Conservation (phyloP, 2,329 filamentous ascomycete genomes). For the Ophiostoma australiae region DNA sequence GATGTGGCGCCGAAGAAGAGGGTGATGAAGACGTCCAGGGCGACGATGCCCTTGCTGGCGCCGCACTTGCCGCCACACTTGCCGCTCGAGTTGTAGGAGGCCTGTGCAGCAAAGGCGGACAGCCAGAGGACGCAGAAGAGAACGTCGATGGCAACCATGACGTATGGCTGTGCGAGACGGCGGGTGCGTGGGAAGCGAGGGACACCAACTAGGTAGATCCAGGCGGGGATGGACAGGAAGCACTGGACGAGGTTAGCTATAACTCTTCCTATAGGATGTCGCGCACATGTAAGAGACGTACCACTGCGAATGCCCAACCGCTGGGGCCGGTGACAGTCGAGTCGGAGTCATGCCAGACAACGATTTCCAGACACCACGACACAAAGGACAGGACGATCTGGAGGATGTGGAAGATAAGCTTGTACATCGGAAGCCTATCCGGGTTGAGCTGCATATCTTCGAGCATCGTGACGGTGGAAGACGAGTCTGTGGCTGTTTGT, state of each 20-base stretch:
- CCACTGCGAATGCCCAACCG: constrained; percentile 61
- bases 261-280: background rate
- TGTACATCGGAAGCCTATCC: constrained; percentile 50
- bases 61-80: constrained; percentile 53
- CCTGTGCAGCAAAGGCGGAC: constrained; percentile 61
- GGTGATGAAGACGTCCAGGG: constrained; percentile 50
- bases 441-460: constrained; percentile 50
- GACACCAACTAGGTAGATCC: constrained; percentile 61
- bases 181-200: constrained; percentile 59
- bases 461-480: constrained; percentile 36
- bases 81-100: constrained; percentile 55
- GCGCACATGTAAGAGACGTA: constrained; percentile 37
- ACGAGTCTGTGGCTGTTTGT: background rate
- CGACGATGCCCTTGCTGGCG: constrained; percentile 60
- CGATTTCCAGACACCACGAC: constrained; percentile 56
- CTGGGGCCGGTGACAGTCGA: constrained; percentile 52
- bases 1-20: constrained; percentile 52
- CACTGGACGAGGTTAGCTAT: constrained; percentile 42
- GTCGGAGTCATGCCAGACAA: constrained; percentile 49
- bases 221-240: constrained; percentile 59
- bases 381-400: constrained; percentile 54
- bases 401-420: constrained; percentile 52
- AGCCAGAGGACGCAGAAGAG: constrained; percentile 59
- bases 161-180: constrained; percentile 57
- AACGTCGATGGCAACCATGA: constrained; percentile 55